Conservation (phyloP, 2,329 filamentous ascomycete genomes). For the Cladorrhinum sp. region DNA sequence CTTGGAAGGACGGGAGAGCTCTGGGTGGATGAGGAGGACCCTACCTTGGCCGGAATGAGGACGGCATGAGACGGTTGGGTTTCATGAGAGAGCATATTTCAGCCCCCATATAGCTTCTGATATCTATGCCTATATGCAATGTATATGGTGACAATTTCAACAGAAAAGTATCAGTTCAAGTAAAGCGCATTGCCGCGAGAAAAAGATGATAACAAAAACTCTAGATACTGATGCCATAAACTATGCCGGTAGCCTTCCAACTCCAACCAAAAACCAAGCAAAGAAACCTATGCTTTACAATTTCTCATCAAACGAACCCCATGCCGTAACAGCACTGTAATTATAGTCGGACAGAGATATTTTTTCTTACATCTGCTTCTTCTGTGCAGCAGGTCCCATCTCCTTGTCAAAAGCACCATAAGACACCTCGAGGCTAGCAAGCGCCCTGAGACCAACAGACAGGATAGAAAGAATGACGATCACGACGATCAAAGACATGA, state of each 20-base stretch:
- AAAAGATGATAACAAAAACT: neutral
- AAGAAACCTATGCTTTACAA: constrained; percentile 17
- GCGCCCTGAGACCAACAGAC: constrained; percentile 70
- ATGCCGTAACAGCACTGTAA: constrained; percentile 5
- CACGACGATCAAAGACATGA: constrained; percentile 74
- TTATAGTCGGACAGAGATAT: neutral
- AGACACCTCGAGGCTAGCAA: constrained; percentile 79
- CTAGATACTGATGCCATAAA: constrained; percentile 15
- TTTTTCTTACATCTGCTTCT: constrained; percentile 51
- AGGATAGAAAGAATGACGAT: constrained; percentile 74
- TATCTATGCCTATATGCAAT: no score
- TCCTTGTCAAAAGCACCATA: constrained; percentile 98
- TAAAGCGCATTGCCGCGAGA: neutral
- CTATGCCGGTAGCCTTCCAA: constrained; percentile 20
- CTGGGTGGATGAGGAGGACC: no score
- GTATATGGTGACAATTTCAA: no score
- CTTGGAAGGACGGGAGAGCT: no score
- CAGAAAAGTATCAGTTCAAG: neutral
- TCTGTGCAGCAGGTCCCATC: constrained; percentile 83
- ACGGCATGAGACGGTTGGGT: no score
- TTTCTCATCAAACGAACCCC: constrained; percentile 10
- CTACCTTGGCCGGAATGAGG: no score
- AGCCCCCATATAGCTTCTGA: no score
- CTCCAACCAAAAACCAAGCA: constrained; percentile 14
- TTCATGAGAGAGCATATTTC: no score